phyloP scores from a whole-genome alignment of 345 rosid genomes.

The Erucastrum elatum region DNA sequence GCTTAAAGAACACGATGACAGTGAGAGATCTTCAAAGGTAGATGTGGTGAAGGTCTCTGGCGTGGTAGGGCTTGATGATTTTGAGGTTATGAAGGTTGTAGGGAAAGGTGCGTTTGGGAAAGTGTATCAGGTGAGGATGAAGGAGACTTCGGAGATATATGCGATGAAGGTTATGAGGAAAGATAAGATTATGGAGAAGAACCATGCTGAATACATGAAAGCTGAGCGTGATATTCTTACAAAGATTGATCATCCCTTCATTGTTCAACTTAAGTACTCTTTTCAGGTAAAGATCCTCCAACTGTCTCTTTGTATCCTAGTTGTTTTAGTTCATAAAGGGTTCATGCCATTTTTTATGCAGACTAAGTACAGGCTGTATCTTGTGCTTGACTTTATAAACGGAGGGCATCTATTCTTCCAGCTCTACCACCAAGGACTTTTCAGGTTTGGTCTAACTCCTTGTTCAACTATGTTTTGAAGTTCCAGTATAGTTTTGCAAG shows the following conservation, averaged over 20 bases:
- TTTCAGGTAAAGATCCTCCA: slow-evolving; percentile 62
- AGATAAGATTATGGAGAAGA: slow-evolving; percentile 89
- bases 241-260: slow-evolving; percentile 83
- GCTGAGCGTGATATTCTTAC: slow-evolving; percentile 92
- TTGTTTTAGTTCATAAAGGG: not conserved
- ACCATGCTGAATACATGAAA: slow-evolving; percentile 93
- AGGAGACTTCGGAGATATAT: slow-evolving; percentile 73
- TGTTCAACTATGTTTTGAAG: not conserved
- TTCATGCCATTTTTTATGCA: slow-evolving; percentile 39
- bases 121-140: slow-evolving; percentile 89
- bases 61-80: slow-evolving; percentile 70
- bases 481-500: not conserved
- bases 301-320: not conserved
- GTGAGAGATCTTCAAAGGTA: slow-evolving; percentile 31
- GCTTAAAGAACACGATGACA: slow-evolving; percentile 38
- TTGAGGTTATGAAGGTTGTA: slow-evolving; percentile 86
- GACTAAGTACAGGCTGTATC: slow-evolving; percentile 90
- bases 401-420: slow-evolving; percentile 98
- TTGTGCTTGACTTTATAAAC: slow-evolving; percentile 86
- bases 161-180: slow-evolving; percentile 99
- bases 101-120: slow-evolving; percentile 98
- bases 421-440: slow-evolving; percentile 92
- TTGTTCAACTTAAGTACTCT: slow-evolving; percentile 84
- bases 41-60: slow-evolving; percentile 26
- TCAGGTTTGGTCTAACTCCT: slow-evolving; percentile 50